phyloP scores from a whole-genome alignment of 164 flowering plant genomes.

The Vitis rupestris region DNA sequence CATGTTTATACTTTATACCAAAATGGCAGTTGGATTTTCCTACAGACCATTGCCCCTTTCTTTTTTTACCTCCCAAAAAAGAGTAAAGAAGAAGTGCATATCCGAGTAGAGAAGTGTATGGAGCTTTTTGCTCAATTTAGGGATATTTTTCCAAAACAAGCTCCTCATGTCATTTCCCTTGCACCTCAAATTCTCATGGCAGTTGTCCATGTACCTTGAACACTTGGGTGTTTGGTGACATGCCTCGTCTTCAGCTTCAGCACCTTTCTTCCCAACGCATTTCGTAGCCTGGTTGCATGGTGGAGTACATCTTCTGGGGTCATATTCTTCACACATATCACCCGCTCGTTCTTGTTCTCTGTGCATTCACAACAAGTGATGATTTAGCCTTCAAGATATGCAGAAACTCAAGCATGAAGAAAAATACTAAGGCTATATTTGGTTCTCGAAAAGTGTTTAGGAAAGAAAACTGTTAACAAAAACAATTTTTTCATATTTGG shows the following conservation, averaged over 20 bases:
- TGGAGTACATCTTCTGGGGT: constrained; percentile 57
- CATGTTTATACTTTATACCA: too few species aligned
- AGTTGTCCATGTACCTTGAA: constrained; percentile 95
- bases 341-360: constrained; percentile 81
- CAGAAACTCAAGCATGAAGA: neutral
- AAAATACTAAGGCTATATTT: too few species aligned
- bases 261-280: constrained; percentile 71
- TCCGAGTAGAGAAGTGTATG: too few species aligned
- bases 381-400: neutral
- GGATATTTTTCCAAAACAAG: too few species aligned
- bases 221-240: constrained; percentile 78
- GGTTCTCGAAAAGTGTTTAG: neutral
- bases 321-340: constrained; percentile 81
- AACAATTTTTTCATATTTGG: too few species aligned
- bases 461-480: neutral
- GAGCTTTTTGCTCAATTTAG: too few species aligned
- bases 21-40: too few species aligned
- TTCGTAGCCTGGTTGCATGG: constrained; percentile 75
- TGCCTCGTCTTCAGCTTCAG: constrained; percentile 85
- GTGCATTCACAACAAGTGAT: constrained; percentile 9
- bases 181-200: constrained; percentile 39
- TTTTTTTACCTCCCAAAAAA: too few species aligned
- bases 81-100: too few species aligned
- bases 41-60: too few species aligned
- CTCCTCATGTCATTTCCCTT: too few species aligned